Evolutionary conservation across 257 asterid genomes (phyloP).

Genomic region (Cynanchum wilfordii): DNA sequence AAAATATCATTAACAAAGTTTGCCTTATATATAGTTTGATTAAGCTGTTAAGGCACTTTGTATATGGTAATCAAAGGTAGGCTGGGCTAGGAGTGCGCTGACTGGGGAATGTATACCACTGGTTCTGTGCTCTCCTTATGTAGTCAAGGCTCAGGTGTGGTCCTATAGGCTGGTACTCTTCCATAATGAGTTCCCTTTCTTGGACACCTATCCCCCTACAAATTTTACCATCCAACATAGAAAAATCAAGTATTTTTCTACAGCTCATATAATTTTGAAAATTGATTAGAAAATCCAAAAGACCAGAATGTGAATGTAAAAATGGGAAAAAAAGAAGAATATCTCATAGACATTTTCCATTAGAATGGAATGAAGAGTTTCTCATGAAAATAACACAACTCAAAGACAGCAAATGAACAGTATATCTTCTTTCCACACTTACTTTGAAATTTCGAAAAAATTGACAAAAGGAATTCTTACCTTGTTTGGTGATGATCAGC

Average conservation of each 20-base stretch:
- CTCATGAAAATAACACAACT: background rate
- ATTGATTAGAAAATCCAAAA: background rate
- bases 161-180: background rate
- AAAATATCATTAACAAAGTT: background rate
- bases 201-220: background rate
- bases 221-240: background rate
- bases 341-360: too few species aligned
- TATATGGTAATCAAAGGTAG: background rate
- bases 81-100: background rate
- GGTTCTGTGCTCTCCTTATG: background rate
- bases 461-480: background rate
- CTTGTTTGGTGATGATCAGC: constrained; percentile 1
- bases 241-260: background rate
- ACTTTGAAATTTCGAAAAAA: background rate
- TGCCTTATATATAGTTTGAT: background rate
- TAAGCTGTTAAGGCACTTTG: background rate
- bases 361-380: background rate
- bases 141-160: background rate
- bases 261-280: background rate
- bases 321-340: too few species aligned
- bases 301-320: background rate
- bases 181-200: background rate
- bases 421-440: background rate
- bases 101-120: background rate
- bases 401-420: background rate